phyloP scores from a whole-genome alignment of 1,284 basidiomycete genomes.

The Rhodotorula sp. region DNA sequence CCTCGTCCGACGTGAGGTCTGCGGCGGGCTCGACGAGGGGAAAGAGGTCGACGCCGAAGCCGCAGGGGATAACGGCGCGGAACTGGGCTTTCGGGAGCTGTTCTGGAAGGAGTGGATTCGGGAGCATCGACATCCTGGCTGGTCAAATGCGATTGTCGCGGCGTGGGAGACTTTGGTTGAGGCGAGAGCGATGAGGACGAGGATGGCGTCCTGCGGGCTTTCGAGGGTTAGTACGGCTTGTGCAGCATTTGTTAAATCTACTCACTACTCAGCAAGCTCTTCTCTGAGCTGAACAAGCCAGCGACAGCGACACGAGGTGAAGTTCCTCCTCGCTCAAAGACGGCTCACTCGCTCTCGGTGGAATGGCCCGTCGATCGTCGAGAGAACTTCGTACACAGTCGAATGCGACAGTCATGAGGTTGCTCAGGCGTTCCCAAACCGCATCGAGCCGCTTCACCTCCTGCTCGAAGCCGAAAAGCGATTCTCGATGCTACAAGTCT shows the following conservation, averaged over 20 bases:
- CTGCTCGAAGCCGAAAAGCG: too few species aligned
- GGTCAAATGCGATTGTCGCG: background rate
- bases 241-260: background rate
- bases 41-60: conserved; percentile 38
- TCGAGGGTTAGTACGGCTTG: too few species aligned
- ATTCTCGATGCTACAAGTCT: too few species aligned
- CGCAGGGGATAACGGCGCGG: conserved; percentile 30
- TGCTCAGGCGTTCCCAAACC: too few species aligned
- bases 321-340: too few species aligned
- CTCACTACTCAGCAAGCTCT: too few species aligned
- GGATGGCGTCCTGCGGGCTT: too few species aligned
- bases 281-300: background rate
- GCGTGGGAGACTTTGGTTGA: background rate
- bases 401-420: too few species aligned
- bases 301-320: background rate
- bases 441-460: too few species aligned
- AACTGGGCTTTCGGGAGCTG: conserved; percentile 30
- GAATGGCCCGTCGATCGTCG: too few species aligned
- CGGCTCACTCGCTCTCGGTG: too few species aligned
- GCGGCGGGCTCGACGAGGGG: conserved; percentile 35
- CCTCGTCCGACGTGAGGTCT: conserved; percentile 16
- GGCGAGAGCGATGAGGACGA: background rate
- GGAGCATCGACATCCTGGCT: conserved; percentile 26
- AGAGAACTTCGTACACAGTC: too few species aligned
- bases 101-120: conserved; percentile 23